Evolutionary conservation across 1,284 basidiomycete species (phyloP).

Genomic region (Cyathus pygmaeus): DNA sequence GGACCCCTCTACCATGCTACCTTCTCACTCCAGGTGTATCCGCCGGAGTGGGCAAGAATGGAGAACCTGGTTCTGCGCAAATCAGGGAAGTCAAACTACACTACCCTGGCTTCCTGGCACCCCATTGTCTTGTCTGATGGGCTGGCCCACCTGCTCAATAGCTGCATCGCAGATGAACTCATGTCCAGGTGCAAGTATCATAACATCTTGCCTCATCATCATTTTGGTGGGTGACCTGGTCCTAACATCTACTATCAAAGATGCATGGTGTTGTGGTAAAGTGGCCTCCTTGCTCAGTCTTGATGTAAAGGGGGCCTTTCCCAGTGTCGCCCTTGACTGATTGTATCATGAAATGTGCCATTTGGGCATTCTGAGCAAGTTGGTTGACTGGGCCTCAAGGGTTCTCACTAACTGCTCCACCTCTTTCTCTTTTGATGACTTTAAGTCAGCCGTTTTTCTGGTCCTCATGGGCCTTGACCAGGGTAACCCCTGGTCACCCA

Average conservation of each 20-base stretch:
- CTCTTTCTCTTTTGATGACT: conserved; percentile 19
- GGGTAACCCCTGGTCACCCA: conserved; percentile 1
- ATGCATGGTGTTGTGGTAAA: conserved; percentile 22
- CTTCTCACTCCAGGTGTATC: conserved; percentile 8
- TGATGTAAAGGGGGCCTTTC: conserved; percentile 37
- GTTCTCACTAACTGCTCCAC: conserved; percentile 13
- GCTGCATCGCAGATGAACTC: background rate
- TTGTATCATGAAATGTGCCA: conserved; percentile 30
- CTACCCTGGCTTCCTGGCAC: background rate
- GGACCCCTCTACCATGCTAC: background rate
- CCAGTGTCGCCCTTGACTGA: conserved; percentile 15
- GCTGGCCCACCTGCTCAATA: background rate
- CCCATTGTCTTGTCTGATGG: background rate
- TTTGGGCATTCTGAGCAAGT: conserved; percentile 17
- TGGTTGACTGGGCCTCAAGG: conserved; percentile 12
- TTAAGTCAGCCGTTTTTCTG: conserved; percentile 1
- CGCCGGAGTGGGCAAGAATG: background rate
- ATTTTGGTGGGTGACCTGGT: background rate
- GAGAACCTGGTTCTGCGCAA: background rate
- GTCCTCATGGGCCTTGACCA: conserved; percentile 14
- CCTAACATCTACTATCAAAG: background rate
- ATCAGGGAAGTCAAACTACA: background rate
- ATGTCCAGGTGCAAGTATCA: background rate
- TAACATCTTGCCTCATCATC: background rate
- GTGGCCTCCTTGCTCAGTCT: conserved; percentile 30